Conservation (phyloP, 208 protist genomes). For the Strigomonas oncopelti region DNA sequence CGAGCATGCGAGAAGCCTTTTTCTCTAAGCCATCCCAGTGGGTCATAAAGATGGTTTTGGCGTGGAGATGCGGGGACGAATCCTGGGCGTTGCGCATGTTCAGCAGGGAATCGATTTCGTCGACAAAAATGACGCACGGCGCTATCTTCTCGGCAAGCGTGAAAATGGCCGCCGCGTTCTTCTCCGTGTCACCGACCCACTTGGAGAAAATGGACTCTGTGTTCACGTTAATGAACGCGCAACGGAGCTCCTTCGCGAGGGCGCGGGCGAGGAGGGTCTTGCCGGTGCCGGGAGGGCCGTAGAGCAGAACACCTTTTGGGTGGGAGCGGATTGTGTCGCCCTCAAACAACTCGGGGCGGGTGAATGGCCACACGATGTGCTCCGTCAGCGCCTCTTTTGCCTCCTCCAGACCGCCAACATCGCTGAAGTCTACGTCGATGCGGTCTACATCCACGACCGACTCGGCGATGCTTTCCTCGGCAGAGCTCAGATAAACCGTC, state of each 20-base stretch:
- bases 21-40: slow-evolving; percentile 85
- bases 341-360: slow-evolving; percentile 87
- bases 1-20: slow-evolving; percentile 53
- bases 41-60: slow-evolving; percentile 91
- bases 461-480: slow-evolving; percentile 62
- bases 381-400: slow-evolving; percentile 94
- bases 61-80: slow-evolving; percentile 62
- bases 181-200: slow-evolving; percentile 98
- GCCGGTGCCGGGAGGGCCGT: slow-evolving; percentile 96
- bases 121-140: slow-evolving; percentile 99
- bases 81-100: slow-evolving; percentile 65
- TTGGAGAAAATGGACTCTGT: slow-evolving; percentile 95
- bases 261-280: slow-evolving; percentile 98
- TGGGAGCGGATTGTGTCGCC: slow-evolving; percentile 84
- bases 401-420: slow-evolving; percentile 89
- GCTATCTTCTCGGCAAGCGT: slow-evolving; percentile 90
- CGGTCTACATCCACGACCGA: slow-evolving; percentile 64
- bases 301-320: slow-evolving; percentile 96
- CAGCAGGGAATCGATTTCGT: slow-evolving; percentile 99
- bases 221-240: slow-evolving; percentile 99
- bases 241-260: slow-evolving; percentile 94
- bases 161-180: slow-evolving; percentile 95
- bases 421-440: slow-evolving; percentile 61
- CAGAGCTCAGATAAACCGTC: slow-evolving; percentile 42
- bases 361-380: slow-evolving; percentile 89